These are phyloP conservation scores for Neohortaea acidophila DNA, from an alignment of 495 filamentous ascomycete genomes.

Conservation along the genomic window DNA sequence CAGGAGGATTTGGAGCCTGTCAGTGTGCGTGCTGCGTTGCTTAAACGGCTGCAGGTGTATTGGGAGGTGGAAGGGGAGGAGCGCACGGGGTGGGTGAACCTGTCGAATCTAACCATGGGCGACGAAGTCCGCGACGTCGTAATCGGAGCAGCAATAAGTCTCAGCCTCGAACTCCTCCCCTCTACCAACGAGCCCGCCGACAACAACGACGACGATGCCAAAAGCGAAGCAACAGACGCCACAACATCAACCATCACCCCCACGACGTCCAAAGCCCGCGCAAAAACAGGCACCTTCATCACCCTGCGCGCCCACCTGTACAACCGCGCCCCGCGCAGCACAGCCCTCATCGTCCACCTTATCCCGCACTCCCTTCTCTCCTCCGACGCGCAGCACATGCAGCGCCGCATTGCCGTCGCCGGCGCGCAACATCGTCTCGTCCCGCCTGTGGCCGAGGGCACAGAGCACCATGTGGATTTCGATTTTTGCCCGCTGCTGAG, in stretches of 20 bases:
- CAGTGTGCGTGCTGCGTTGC: background rate
- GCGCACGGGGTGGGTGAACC: background rate
- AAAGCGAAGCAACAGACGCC: no score
- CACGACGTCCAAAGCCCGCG: background rate
- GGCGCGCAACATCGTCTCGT: background rate
- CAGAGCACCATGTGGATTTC: slow-evolving; percentile 1
- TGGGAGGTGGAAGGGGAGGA: background rate
- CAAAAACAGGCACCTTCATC: slow-evolving; percentile 1
- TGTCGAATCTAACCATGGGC: background rate
- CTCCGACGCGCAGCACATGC: background rate
- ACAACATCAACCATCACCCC: no score
- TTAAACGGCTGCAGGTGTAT: background rate
- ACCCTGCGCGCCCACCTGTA: background rate
- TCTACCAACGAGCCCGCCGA: background rate
- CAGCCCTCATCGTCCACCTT: background rate
- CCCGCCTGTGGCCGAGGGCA: background rate
- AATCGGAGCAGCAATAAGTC: background rate
- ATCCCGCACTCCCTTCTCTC: background rate
- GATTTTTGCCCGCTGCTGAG: background rate
- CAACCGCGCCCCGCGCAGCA: background rate
- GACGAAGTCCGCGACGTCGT: background rate
- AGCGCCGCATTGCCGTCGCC: background rate
- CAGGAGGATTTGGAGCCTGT: background rate
- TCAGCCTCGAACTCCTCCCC: background rate
- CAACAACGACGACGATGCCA: no score